Base-by-base conservation (phyloP, 805 yeast genomes). In the Starmerella potacharoeniae region DNA sequence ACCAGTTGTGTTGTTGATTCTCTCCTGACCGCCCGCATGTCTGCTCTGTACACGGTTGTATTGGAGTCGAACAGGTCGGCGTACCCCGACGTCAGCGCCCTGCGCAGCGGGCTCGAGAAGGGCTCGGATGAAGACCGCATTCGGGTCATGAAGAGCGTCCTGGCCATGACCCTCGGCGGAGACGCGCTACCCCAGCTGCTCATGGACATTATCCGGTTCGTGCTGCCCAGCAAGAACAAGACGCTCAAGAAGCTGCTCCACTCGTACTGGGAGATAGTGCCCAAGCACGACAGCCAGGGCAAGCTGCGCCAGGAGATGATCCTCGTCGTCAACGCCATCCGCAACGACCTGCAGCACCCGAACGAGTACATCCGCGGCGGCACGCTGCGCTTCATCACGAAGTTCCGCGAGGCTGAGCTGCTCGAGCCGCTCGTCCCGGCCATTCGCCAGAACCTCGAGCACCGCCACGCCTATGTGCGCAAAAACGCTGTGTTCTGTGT, bases 291-390 rank as follows among this genome's bases (percentile, higher is more conserved):
- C 64, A 75, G 77, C 39, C 84, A 84, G 52, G 97, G 97, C 4
- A 88, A 87, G 69, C 79, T 95, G 77, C 87, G 87, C 73, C 97
- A 91, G 70, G 99, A 93, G 73, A 93, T 93, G 97, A 91, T 95
- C 71, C 80, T 93, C 60, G 97, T 91, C 51, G 93, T 97, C 75
- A 95, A 95, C 70, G 96, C 97, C 53, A 88, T 93, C 66, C 95
- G 93, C 71, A 90, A 89, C 70, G 99, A 93, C 69, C 78, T 93
- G 64, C 97, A 90, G 72, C 98, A 95, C 72, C 96, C 98, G 51
- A 93, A 93, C 75, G 98, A 93, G 72, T 93, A 84, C 68, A 84
- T 93, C 61, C 81, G 97, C 66, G 99, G 99, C 63, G 88, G 88
- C 65, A 91, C 97, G 9, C 76, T 93, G 70, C 81, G 97, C 66